Evolutionary conservation across 495 filamentous ascomycete genomes (phyloP).

Genomic region (Platismatia glauca): DNA sequence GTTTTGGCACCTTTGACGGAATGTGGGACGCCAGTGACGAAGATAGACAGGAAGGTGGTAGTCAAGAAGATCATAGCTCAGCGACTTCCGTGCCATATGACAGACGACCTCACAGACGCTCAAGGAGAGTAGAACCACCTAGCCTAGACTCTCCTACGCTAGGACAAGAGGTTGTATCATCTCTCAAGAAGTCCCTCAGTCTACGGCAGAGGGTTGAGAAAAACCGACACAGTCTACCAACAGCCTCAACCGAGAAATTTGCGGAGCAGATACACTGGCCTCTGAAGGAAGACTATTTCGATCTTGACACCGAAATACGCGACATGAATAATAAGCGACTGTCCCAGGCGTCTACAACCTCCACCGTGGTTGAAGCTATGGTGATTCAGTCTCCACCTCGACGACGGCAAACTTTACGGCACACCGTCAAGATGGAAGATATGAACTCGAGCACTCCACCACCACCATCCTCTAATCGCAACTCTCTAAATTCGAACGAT

Average conservation of each 20-base stretch:
- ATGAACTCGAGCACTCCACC: constrained; percentile 45
- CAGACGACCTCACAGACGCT: constrained; percentile 4
- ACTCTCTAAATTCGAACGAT: constrained; percentile 35
- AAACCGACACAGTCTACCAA: constrained; percentile 23
- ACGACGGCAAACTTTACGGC: constrained; percentile 53
- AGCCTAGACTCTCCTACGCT: constrained; percentile 7
- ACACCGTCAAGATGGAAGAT: constrained; percentile 57
- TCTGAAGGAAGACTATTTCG: constrained; percentile 24
- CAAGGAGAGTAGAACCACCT: background rate
- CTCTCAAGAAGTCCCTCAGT: constrained; percentile 29
- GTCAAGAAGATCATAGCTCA: constrained; percentile 13
- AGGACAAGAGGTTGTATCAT: constrained; percentile 14
- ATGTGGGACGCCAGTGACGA: constrained; percentile 25
- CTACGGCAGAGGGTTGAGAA: constrained; percentile 32
- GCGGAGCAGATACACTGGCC: constrained; percentile 40
- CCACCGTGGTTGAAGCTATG: constrained; percentile 62
- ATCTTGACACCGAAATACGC: constrained; percentile 21
- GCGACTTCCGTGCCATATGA: constrained; percentile 1
- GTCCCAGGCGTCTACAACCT: constrained; percentile 56
- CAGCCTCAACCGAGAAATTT: constrained; percentile 33
- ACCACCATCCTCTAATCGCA: constrained; percentile 35
- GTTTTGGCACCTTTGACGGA: constrained; percentile 27
- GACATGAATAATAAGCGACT: constrained; percentile 35
- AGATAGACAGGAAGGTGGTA: constrained; percentile 12
- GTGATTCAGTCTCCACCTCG: constrained; percentile 52